Percentiles rank a stretch among this genome's conserved stretches.
Conservation (phyloP, 2,329 filamentous ascomycete species). For the Ceratocystis harringtonii region DNA sequence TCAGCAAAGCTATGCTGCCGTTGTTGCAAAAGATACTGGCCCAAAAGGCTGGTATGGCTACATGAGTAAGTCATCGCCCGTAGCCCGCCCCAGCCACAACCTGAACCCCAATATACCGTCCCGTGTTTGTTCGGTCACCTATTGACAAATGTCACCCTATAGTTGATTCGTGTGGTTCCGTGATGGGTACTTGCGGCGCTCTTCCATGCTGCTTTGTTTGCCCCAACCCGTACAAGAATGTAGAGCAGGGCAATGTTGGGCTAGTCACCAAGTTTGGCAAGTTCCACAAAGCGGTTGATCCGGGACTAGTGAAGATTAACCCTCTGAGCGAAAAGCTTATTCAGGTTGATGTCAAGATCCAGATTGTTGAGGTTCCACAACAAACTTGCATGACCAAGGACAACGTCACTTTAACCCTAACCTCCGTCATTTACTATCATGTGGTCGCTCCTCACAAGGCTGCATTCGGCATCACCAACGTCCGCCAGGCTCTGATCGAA, state of each 20-base stretch:
- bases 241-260: conserved; percentile 85
- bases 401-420: conserved; percentile 87
- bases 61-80: conserved; percentile 51
- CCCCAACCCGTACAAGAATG: conserved; percentile 91
- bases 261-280: conserved; percentile 89
- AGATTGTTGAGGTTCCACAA: conserved; percentile 91
- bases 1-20: conserved; percentile 61
- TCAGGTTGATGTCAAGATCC: conserved; percentile 97
- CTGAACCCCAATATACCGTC: not conserved
- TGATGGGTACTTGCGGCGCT: conserved; percentile 66
- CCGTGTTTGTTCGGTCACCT: not conserved
- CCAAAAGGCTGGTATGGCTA: conserved; percentile 77
- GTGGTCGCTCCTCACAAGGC: conserved; percentile 91
- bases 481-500: conserved; percentile 91
- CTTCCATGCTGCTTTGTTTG: conserved; percentile 83
- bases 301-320: conserved; percentile 94
- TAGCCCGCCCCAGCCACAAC: no score
- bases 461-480: conserved; percentile 88
- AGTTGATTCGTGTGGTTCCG: conserved; percentile 59
- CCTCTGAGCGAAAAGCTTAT: conserved; percentile 79
- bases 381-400: conserved; percentile 99
- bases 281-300: conserved; percentile 92
- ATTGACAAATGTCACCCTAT: conserved; percentile 3
- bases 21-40: conserved; percentile 49
- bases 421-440: conserved; percentile 98